Evolutionary conservation across 2,329 filamentous ascomycete genomes (phyloP).

Genomic region (Diaporthe aspalathi): DNA sequence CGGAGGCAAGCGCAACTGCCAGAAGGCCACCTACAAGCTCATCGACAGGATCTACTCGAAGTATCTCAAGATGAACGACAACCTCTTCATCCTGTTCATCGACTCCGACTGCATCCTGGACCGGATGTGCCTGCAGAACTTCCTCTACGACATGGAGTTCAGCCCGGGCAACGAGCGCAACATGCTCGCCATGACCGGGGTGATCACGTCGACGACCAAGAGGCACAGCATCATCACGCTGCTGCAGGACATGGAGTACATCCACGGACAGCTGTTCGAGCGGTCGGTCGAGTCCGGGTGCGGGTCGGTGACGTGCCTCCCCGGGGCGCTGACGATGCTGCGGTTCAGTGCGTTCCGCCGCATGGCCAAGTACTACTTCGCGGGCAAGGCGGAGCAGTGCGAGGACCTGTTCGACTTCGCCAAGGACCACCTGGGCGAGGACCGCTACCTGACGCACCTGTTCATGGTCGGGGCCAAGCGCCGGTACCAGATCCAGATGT

Average conservation of each 20-base stretch:
- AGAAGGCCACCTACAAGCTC: slow-evolving; percentile 91
- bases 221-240: slow-evolving; percentile 91
- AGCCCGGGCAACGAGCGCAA: slow-evolving; percentile 91
- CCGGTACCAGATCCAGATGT: slow-evolving; percentile 96
- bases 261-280: slow-evolving; percentile 96
- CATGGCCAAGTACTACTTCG: slow-evolving; percentile 99
- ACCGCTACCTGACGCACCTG: slow-evolving; percentile 95
- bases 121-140: slow-evolving; percentile 92
- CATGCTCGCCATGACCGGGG: slow-evolving; percentile 97
- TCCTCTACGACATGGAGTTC: slow-evolving; percentile 98
- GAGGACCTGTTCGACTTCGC: slow-evolving; percentile 97
- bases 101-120: slow-evolving; percentile 97
- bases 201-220: slow-evolving; percentile 93
- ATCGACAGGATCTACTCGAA: slow-evolving; percentile 93
- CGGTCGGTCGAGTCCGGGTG: slow-evolving; percentile 95
- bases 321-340: slow-evolving; percentile 93
- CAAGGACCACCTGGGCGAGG: slow-evolving; percentile 94
- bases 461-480: slow-evolving; percentile 98
- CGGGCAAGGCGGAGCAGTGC: slow-evolving; percentile 94
- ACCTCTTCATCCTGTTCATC: slow-evolving; percentile 95
- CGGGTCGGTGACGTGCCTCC: slow-evolving; percentile 92
- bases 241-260: slow-evolving; percentile 97
- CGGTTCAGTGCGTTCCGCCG: slow-evolving; percentile 95
- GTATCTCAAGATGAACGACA: slow-evolving; percentile 88
- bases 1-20: slow-evolving; percentile 92